phyloP scores from a whole-genome alignment of 257 asterid genomes.

The Solanum tacnaense region DNA sequence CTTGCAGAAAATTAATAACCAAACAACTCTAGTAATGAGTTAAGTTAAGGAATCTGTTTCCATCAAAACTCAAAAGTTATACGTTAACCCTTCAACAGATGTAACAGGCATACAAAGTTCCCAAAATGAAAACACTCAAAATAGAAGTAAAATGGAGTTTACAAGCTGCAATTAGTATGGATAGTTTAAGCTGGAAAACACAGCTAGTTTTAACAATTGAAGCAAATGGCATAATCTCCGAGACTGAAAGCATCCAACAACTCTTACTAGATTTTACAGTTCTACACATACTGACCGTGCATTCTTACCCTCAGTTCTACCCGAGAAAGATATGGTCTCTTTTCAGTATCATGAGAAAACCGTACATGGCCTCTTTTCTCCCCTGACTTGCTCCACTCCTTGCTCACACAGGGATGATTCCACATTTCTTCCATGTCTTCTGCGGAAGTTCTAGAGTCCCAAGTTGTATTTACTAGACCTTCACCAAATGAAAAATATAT shows the following conservation, averaged over 20 bases:
- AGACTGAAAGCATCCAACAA: background rate
- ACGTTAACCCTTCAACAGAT: background rate
- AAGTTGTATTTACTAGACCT: conserved; percentile 43
- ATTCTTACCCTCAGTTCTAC: conserved; percentile 69
- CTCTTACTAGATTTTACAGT: background rate
- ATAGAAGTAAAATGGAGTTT: background rate
- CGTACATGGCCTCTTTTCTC: conserved; percentile 81
- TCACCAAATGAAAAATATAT: conserved; percentile 2
- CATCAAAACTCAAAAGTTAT: background rate
- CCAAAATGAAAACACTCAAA: background rate
- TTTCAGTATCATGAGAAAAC: conserved; percentile 63
- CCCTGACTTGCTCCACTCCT: conserved; percentile 78
- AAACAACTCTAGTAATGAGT: background rate
- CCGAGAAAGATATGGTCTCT: conserved; percentile 74
- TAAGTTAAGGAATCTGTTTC: background rate
- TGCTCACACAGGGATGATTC: conserved; percentile 50
- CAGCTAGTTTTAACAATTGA: background rate
- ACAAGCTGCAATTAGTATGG: background rate
- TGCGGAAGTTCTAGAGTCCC: conserved; percentile 77
- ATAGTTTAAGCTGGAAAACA: background rate
- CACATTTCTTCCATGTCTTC: conserved; percentile 92
- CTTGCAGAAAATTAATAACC: background rate
- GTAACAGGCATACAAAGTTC: background rate
- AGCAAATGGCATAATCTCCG: background rate
- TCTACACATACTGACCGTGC: background rate